Conservation (phyloP, 2,329 filamentous ascomycete genomes). For the Westerdykella sp. region DNA sequence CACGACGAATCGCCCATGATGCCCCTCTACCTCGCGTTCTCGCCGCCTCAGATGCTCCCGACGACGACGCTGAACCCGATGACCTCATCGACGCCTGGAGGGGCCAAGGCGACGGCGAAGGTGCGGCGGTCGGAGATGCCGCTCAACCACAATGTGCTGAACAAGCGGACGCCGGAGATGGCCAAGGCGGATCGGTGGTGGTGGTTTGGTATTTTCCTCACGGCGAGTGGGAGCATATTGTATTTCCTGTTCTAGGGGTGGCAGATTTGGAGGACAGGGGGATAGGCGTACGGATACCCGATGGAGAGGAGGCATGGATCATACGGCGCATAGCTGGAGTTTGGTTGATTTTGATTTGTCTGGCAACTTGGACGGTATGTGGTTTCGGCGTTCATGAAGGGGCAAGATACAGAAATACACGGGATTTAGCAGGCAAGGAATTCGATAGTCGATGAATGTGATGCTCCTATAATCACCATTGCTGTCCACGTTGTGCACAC, state of each 20-base stretch:
- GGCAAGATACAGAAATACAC: no score
- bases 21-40: constrained; percentile 60
- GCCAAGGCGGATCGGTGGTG: constrained; percentile 43
- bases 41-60: constrained; percentile 62
- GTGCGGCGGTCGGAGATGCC: constrained; percentile 35
- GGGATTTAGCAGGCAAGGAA: no score
- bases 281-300: no score
- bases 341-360: no score
- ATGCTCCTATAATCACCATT: no score
- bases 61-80: constrained; percentile 59
- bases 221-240: constrained; percentile 43
- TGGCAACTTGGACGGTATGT: no score
- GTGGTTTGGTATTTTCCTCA: constrained; percentile 47
- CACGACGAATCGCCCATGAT: constrained; percentile 60
- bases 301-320: no score
- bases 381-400: no score
- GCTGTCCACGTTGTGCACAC: no score
- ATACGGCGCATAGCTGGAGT: no score
- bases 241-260: constrained; percentile 41
- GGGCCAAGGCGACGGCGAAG: constrained; percentile 33
- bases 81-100: constrained; percentile 30
- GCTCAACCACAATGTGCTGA: constrained; percentile 37
- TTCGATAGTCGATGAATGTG: no score
- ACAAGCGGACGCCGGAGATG: constrained; percentile 28
- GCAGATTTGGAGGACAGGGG: no score